Conservation (phyloP, 2,329 filamentous ascomycete species). For the Diplocarpon mali region DNA sequence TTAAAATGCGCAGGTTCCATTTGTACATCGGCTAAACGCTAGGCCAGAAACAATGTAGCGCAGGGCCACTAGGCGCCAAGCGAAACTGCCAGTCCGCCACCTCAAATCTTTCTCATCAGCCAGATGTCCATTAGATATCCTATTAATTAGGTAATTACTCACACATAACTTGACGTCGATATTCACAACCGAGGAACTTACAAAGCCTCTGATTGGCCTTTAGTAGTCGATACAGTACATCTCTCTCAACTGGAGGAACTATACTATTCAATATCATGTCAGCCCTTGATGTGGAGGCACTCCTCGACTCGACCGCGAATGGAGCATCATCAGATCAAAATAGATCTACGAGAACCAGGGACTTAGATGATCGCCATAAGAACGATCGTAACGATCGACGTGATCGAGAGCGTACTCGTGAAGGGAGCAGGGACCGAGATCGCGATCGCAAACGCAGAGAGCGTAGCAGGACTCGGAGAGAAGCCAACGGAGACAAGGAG, state of each 20-base stretch:
- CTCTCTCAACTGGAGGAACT: background rate
- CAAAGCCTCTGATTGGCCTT: too few species aligned
- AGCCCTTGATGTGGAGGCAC: conserved; percentile 73
- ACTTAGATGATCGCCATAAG: conserved; percentile 46
- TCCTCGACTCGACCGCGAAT: conserved; percentile 76
- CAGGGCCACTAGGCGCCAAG: too few species aligned
- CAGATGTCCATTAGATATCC: too few species aligned
- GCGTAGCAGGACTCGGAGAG: conserved; percentile 40
- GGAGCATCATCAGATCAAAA: conserved; percentile 36
- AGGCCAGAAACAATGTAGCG: too few species aligned
- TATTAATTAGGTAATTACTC: too few species aligned
- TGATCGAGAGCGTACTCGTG: conserved; percentile 45
- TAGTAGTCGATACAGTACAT: background rate
- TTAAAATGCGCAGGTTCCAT: too few species aligned
- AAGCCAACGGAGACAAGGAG: conserved; percentile 36
- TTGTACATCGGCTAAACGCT: too few species aligned
- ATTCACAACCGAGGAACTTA: too few species aligned
- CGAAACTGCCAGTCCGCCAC: too few species aligned
- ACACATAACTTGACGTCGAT: too few species aligned
- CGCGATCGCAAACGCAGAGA: conserved; percentile 46
- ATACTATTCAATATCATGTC: conserved; percentile 42
- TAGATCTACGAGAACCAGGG: conserved; percentile 35
- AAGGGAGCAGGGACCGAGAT: conserved; percentile 43
- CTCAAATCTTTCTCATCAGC: too few species aligned
- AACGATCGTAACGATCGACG: conserved; percentile 40